Percentiles rank a stretch among this genome's conserved stretches.
These are phyloP conservation scores for Penstemon newberryi DNA, from an alignment of 257 asterid genomes.

Conservation along the genomic window DNA sequence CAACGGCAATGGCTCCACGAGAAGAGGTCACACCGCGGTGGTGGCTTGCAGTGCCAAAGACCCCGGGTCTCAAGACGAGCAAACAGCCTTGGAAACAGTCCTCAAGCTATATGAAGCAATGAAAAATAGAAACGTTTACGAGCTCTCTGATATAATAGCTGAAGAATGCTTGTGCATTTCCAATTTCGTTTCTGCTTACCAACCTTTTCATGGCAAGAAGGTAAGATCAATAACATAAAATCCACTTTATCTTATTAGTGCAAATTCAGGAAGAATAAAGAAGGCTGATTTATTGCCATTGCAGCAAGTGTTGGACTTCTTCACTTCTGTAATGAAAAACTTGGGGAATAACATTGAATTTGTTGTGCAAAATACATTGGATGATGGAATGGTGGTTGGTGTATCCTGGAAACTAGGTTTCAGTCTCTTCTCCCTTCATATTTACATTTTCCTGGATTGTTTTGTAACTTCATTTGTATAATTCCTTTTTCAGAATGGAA, in stretches of 20 bases:
- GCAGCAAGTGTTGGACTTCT: conserved; percentile 74
- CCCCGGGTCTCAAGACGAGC: conserved; percentile 32
- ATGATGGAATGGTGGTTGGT: conserved; percentile 60
- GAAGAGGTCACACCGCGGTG: not conserved
- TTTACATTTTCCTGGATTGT: not conserved
- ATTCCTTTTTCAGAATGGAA: conserved; percentile 47
- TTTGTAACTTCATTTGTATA: not conserved
- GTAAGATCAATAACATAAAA: conserved; percentile 25
- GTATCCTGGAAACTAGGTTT: conserved; percentile 74
- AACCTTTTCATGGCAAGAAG: conserved; percentile 69
- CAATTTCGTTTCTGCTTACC: conserved; percentile 48
- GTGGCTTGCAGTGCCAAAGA: conserved; percentile 31
- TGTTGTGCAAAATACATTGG: conserved; percentile 51
- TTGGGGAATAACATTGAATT: conserved; percentile 56
- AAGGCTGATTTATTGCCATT: not conserved
- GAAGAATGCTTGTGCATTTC: conserved; percentile 71
- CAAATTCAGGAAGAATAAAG: no score
- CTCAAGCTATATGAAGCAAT: conserved; percentile 62
- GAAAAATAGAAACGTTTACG: conserved; percentile 41
- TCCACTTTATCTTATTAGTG: not conserved
- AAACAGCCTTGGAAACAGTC: conserved; percentile 58
- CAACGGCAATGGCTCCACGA: conserved; percentile 19
- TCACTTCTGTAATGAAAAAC: conserved; percentile 44
- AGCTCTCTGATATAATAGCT: conserved; percentile 58
- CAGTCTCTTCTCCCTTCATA: no score